Percentiles rank a stretch among this genome's conserved stretches.
phyloP scores from a whole-genome alignment of 2,329 filamentous ascomycete species.

The Trichoderma asperellum region DNA sequence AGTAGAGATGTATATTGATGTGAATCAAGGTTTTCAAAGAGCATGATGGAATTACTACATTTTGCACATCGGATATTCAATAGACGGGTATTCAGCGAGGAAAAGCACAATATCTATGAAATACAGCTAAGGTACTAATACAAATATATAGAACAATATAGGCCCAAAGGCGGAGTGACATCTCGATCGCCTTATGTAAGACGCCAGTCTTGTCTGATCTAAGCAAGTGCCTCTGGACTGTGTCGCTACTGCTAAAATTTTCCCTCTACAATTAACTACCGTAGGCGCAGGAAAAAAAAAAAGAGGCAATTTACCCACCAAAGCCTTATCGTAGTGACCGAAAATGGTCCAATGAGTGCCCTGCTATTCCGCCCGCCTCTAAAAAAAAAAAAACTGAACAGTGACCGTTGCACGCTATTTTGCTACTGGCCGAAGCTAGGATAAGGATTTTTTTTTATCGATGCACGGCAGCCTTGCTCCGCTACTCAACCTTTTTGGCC shows the following conservation, averaged over 20 bases:
- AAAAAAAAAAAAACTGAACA: not conserved
- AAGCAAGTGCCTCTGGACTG: not conserved
- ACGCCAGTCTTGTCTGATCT: not conserved
- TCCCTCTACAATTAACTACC: not conserved
- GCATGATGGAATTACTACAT: not conserved
- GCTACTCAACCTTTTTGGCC: conserved; percentile 25
- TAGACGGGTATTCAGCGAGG: not conserved
- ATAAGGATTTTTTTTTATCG: conserved; percentile 27
- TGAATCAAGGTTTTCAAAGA: not conserved
- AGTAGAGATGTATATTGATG: not conserved
- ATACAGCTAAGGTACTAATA: too few species aligned
- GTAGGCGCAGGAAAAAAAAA: not conserved
- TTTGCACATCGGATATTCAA: not conserved
- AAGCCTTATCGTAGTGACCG: conserved; percentile 19
- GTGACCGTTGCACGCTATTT: not conserved
- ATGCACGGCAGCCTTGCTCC: conserved; percentile 23
- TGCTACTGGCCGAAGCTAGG: conserved; percentile 19
- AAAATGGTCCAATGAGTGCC: conserved; percentile 20
- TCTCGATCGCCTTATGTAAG: conserved; percentile 10
- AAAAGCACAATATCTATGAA: not conserved
- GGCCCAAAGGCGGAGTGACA: not conserved
- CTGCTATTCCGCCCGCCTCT: conserved; percentile 23
- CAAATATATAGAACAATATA: not conserved
- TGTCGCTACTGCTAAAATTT: not conserved
- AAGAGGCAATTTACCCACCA: conserved; percentile 17